Evolutionary conservation across 495 filamentous ascomycete species (phyloP).

Genomic region (Neurospora intermedia): DNA sequence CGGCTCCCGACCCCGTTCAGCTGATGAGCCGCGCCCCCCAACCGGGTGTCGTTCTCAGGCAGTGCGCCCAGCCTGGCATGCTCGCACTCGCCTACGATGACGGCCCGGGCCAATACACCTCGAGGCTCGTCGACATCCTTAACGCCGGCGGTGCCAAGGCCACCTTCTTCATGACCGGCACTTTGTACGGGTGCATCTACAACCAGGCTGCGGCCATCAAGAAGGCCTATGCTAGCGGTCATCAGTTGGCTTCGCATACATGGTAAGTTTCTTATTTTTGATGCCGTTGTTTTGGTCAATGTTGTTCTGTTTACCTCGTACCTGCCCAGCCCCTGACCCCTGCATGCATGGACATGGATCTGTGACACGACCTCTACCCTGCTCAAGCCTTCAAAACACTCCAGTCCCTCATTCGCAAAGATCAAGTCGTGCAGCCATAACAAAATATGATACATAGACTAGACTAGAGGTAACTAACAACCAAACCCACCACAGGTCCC

Average conservation of each 20-base stretch:
- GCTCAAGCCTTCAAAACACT: background rate
- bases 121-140: slow-evolving; percentile 54
- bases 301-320: too few species aligned
- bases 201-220: slow-evolving; percentile 36
- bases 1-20: slow-evolving; percentile 24
- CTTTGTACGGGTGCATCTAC: slow-evolving; percentile 48
- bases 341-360: background rate
- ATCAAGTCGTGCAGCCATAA: too few species aligned
- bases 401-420: too few species aligned
- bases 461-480: too few species aligned
- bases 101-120: slow-evolving; percentile 59
- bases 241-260: slow-evolving; percentile 42
- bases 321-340: background rate
- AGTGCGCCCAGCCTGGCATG: slow-evolving; percentile 31
- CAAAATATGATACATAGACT: too few species aligned
- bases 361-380: background rate
- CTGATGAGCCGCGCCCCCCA: slow-evolving; percentile 27
- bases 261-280: slow-evolving; percentile 21
- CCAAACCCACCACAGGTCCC: slow-evolving; percentile 16
- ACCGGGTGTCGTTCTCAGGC: slow-evolving; percentile 29
- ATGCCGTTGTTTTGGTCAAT: background rate
- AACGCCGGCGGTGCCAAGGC: slow-evolving; percentile 48
- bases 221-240: slow-evolving; percentile 37
- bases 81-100: slow-evolving; percentile 58
- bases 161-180: slow-evolving; percentile 47